These are phyloP conservation scores for Pseudogymnoascus sp. DNA, from an alignment of 2,329 filamentous ascomycete species.

Conservation along the genomic window DNA sequence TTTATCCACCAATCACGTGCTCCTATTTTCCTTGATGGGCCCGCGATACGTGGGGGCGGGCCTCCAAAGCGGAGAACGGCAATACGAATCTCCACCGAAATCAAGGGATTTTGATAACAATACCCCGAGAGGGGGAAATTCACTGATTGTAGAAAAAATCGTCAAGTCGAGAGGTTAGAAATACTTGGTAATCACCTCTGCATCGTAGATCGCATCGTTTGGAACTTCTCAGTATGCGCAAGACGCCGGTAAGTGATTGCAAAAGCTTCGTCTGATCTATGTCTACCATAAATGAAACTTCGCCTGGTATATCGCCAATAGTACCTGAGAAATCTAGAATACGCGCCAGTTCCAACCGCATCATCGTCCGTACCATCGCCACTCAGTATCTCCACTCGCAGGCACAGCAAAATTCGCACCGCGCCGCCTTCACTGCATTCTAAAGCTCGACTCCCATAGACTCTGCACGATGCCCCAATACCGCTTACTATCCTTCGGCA, in stretches of 20 bases:
- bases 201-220: not conserved
- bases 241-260: not conserved
- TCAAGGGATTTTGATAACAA: not conserved
- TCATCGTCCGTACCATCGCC: not conserved
- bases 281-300: not conserved
- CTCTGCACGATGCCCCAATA: slow-evolving; percentile 23
- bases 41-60: not conserved
- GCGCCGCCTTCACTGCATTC: not conserved
- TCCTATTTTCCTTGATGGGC: not conserved
- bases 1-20: slow-evolving; percentile 1
- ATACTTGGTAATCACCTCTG: not conserved
- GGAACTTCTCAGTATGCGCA: not conserved
- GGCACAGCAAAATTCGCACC: not conserved
- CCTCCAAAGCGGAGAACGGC: not conserved
- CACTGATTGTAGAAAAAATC: not conserved
- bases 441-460: slow-evolving; percentile 17
- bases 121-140: not conserved
- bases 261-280: not conserved
- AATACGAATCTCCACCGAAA: not conserved
- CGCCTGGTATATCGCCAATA: not conserved
- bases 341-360: not conserved
- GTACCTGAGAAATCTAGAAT: not conserved
- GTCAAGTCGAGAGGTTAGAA: not conserved
- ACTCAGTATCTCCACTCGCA: not conserved
- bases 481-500: slow-evolving; percentile 20